phyloP scores from a whole-genome alignment of 345 rosid species.

The Salix dunnii region DNA sequence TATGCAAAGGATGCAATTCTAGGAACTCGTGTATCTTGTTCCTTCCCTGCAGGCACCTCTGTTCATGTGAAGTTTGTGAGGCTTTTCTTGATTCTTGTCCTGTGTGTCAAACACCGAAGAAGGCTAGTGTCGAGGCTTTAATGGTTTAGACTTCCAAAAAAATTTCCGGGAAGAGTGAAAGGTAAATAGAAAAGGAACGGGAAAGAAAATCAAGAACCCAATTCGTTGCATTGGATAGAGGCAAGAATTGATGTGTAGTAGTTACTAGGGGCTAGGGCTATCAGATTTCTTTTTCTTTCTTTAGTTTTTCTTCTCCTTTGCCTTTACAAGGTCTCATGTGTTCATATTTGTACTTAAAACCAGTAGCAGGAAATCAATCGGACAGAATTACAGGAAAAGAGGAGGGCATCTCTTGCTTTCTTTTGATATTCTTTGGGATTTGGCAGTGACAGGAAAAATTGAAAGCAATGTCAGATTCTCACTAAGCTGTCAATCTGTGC shows the following conservation, averaged over 20 bases:
- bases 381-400: slow-evolving; percentile 20
- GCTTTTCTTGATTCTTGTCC: slow-evolving; percentile 61
- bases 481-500: neutral
- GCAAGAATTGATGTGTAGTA: neutral
- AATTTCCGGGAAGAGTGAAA: slow-evolving; percentile 29
- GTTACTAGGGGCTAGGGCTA: neutral
- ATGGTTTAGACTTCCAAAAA: slow-evolving; percentile 35
- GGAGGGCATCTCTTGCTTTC: slow-evolving; percentile 21
- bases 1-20: slow-evolving; percentile 55
- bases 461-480: slow-evolving; percentile 23
- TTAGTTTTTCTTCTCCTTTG: neutral
- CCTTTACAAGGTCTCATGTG: slow-evolving; percentile 9
- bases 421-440: neutral
- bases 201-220: slow-evolving; percentile 4
- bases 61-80: slow-evolving; percentile 65
- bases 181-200: neutral
- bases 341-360: slow-evolving; percentile 17
- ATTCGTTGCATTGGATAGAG: slow-evolving; percentile 4
- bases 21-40: slow-evolving; percentile 60
- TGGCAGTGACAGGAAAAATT: slow-evolving; percentile 14
- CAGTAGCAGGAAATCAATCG: slow-evolving; percentile 1
- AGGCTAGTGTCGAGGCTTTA: slow-evolving; percentile 67
- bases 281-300: neutral
- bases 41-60: slow-evolving; percentile 91
- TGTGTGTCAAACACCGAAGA: slow-evolving; percentile 61